Percentiles rank a stretch among this genome's conserved stretches.
Conservation (phyloP, 805 yeast genomes). For the Brettanomyces anomalus region DNA sequence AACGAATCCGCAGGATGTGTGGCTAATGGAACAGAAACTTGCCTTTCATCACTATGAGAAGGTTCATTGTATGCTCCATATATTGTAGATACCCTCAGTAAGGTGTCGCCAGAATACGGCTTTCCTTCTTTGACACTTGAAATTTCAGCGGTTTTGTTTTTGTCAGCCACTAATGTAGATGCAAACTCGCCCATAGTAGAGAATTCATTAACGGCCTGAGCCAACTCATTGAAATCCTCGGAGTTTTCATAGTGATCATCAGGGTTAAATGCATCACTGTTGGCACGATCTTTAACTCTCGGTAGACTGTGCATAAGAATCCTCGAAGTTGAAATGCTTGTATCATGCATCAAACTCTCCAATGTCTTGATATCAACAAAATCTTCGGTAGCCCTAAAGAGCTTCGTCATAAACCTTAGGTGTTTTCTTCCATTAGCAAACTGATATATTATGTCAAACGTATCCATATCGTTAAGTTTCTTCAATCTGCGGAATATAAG, state of each 20-base stretch:
- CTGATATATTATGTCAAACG: slow-evolving; percentile 10
- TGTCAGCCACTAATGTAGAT: not conserved
- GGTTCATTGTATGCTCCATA: not conserved
- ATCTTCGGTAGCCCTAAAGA: slow-evolving; percentile 2
- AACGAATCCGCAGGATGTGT: slow-evolving; percentile 15
- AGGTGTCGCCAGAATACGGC: not conserved
- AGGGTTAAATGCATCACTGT: slow-evolving; percentile 1
- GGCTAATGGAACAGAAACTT: slow-evolving; percentile 8
- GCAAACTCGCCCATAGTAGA: not conserved
- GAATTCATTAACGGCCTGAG: not conserved
- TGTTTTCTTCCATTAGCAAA: slow-evolving; percentile 5
- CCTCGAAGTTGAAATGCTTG: not conserved
- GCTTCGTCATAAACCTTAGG: slow-evolving; percentile 3
- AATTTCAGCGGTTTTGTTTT: not conserved
- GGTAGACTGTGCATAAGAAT: too few species aligned
- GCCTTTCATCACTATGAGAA: not conserved
- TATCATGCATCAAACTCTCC: slow-evolving; percentile 6
- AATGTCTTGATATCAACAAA: slow-evolving; percentile 1
- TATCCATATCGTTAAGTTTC: slow-evolving; percentile 8
- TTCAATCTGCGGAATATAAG: slow-evolving; percentile 30
- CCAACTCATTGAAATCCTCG: not conserved
- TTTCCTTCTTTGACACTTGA: not conserved
- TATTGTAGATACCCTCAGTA: not conserved
- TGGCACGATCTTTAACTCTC: not conserved
- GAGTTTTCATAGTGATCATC: not conserved